Evolutionary conservation across 108 stramenopile species (phyloP).

Genomic region (Stephanodiscus triporus): DNA sequence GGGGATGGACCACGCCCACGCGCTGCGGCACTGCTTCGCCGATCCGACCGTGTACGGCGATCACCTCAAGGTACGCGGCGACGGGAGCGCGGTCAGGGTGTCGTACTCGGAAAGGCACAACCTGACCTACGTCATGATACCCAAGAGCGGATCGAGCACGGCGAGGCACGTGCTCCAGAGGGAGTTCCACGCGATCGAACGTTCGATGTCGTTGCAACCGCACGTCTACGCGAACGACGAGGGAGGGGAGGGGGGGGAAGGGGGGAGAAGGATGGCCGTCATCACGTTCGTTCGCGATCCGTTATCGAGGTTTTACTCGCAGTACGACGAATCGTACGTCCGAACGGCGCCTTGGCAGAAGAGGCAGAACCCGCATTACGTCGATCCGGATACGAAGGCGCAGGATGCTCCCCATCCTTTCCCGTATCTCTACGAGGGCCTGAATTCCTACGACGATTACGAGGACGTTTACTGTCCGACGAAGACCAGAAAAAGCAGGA

Average conservation of each 20-base stretch:
- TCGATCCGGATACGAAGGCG: not conserved
- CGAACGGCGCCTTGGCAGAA: constrained; percentile 21
- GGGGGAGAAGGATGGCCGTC: not conserved
- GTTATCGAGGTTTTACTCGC: constrained; percentile 24
- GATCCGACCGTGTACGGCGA: constrained; percentile 32
- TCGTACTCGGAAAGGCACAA: constrained; percentile 36
- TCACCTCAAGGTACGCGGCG: constrained; percentile 14
- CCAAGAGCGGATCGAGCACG: constrained; percentile 42
- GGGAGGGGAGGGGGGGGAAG: constrained; percentile 24
- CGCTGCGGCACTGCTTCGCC: constrained; percentile 32
- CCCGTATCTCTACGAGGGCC: constrained; percentile 2
- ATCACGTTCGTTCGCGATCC: constrained; percentile 43
- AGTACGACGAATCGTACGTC: constrained; percentile 25
- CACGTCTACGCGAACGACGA: constrained; percentile 7
- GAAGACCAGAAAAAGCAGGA: constrained; percentile 4
- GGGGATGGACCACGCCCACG: constrained; percentile 20
- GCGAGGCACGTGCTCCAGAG: constrained; percentile 33
- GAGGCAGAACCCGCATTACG: not conserved
- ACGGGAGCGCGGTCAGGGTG: constrained; percentile 21
- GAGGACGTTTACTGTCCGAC: constrained; percentile 16
- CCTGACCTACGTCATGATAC: constrained; percentile 39
- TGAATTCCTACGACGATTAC: constrained; percentile 8
- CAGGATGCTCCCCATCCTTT: constrained; percentile 10
- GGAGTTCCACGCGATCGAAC: constrained; percentile 31
- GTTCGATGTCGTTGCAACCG: constrained; percentile 12